Conservation (phyloP, 1,284 basidiomycete genomes). For the Mycocalia duriaeana region DNA sequence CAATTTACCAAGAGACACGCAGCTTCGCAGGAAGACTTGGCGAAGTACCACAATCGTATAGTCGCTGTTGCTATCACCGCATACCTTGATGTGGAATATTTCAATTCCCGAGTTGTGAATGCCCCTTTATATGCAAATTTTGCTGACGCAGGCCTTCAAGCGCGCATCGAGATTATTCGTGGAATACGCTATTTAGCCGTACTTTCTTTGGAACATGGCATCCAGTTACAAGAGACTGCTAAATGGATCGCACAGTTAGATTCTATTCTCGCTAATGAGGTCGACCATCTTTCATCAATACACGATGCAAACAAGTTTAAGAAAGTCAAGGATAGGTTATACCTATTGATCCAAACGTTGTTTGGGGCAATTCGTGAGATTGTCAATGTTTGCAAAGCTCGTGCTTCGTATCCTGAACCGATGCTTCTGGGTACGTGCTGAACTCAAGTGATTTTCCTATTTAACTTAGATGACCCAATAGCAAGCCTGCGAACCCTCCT, state of each 20-base stretch:
- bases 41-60: slow-evolving; percentile 85
- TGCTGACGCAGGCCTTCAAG: slow-evolving; percentile 60
- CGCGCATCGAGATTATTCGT: slow-evolving; percentile 70
- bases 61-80: slow-evolving; percentile 75
- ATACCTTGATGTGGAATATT: slow-evolving; percentile 56
- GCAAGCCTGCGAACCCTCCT: slow-evolving; percentile 26
- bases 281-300: slow-evolving; percentile 21
- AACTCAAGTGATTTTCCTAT: neutral
- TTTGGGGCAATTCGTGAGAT: slow-evolving; percentile 61
- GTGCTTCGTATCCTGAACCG: slow-evolving; percentile 60
- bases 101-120: slow-evolving; percentile 51
- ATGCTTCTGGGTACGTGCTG: slow-evolving; percentile 43
- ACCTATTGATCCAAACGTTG: slow-evolving; percentile 33
- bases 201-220: slow-evolving; percentile 56
- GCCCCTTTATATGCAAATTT: slow-evolving; percentile 72
- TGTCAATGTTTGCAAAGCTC: slow-evolving; percentile 47
- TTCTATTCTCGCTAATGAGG: slow-evolving; percentile 56
- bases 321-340: slow-evolving; percentile 11
- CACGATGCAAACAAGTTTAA: slow-evolving; percentile 8
- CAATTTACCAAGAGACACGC: slow-evolving; percentile 55
- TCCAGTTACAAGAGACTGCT: slow-evolving; percentile 53
- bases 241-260: slow-evolving; percentile 70
- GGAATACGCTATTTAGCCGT: slow-evolving; percentile 76
- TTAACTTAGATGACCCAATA: slow-evolving; percentile 15
- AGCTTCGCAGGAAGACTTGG: slow-evolving; percentile 57